Evolutionary conservation across 352 stramenopile genomes (phyloP), one percentile per base, ranked within the genome.

Genomic region (Phytophthora rubi): DNA sequence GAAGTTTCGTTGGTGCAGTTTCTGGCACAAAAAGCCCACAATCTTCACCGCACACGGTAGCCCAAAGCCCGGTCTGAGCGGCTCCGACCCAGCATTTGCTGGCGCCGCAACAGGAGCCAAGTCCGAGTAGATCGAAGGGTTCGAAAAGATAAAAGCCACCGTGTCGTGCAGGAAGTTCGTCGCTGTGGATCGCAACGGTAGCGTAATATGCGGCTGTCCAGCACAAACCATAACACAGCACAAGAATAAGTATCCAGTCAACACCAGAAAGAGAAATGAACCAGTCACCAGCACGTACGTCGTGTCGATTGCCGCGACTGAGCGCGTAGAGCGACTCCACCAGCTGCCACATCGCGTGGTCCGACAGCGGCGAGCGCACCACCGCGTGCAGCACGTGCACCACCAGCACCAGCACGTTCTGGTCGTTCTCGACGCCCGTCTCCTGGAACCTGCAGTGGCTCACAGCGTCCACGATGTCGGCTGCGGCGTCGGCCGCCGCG

Each of bases 241-340:
- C 6, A 5, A 47, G 0, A 3, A 21, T 64, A 48, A 53, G 26
- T 49, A 65, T 45, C 60, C 37, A 45, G 6, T 13, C 7, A 45
- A 45, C 37, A 4, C 16, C 37, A 45, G 37, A 45, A 0, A 45
- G 13, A 45, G 16, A 10, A 6, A 57, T 28, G 52, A 18, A 53
- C 10, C 26, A 26, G 3, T 8, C 49, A 44, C 33, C 37, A 47
- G 15, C 1, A 81, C 83, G 65, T 82, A 92, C 86, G 47, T 92
- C 81, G 52, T 82, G 71, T 45, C 77, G 80, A 53, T 75, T 77
- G 42, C 81, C 71, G n/a, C 86, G 89, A 58, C 89, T 97, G 56
- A 99, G 97, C 42, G 93, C 88, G 70, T 98, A 98, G 35, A 98
- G 98, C 23, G 94, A 97, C 71, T 99, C 91, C 26, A 99, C 86